Evolutionary conservation across 345 rosid species (phyloP).

Genomic region (Hypericum perforatum): DNA sequence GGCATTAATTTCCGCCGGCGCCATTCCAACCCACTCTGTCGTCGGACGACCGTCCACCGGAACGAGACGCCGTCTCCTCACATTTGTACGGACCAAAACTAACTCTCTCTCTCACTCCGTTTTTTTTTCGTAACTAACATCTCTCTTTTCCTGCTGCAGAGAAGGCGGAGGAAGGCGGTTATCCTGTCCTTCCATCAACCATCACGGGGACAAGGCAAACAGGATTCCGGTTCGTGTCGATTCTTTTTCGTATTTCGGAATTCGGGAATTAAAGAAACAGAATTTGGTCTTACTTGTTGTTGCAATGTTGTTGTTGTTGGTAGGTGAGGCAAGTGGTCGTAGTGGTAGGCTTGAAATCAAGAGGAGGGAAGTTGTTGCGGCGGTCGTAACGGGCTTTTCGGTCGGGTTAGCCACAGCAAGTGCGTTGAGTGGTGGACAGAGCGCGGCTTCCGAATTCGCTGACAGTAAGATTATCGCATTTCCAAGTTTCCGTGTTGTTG

Average conservation of each 20-base stretch:
- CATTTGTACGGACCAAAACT: background rate
- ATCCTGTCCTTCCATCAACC: too few species aligned
- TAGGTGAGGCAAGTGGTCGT: constrained; percentile 22
- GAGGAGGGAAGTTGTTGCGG: constrained; percentile 42
- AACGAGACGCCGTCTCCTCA: constrained; percentile 6
- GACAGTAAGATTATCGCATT: constrained; percentile 54
- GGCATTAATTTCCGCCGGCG: constrained; percentile 49
- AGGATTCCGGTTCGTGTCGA: too few species aligned
- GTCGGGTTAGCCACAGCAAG: constrained; percentile 32
- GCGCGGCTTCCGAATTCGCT: constrained; percentile 59
- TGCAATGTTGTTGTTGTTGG: background rate
- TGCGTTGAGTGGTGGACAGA: constrained; percentile 23
- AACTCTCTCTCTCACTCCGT: background rate
- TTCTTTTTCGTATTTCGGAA: too few species aligned
- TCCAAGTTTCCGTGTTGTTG: background rate
- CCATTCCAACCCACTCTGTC: constrained; percentile 16
- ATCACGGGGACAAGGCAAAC: too few species aligned
- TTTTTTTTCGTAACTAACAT: background rate
- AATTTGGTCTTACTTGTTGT: too few species aligned
- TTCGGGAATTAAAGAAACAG: too few species aligned
- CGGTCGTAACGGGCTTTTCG: too few species aligned
- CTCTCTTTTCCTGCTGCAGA: too few species aligned
- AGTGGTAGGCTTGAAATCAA: constrained; percentile 19
- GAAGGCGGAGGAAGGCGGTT: too few species aligned
- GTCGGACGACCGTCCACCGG: constrained; percentile 16